phyloP scores from a whole-genome alignment of 23 red algal species.

The Gracilaria gracilis region DNA sequence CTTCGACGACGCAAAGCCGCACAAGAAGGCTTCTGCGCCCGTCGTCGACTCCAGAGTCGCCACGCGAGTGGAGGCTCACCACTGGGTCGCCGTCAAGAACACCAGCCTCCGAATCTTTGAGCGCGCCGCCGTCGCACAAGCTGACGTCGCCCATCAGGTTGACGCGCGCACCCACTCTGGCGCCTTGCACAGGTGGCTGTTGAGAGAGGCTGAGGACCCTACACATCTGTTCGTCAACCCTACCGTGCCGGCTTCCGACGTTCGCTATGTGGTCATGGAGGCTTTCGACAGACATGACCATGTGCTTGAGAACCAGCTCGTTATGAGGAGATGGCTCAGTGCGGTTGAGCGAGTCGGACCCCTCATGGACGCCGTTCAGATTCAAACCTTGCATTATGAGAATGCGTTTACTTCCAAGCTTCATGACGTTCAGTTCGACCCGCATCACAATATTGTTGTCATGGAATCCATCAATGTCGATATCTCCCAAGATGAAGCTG shows the following conservation, averaged over 20 bases:
- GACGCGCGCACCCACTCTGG: constrained; percentile 40
- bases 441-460: constrained; percentile 62
- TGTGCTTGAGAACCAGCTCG: constrained; percentile 11
- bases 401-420: constrained; percentile 71
- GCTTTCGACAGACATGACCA: constrained; percentile 13
- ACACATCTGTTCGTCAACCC: constrained; percentile 7
- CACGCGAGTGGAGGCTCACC: constrained; percentile 45
- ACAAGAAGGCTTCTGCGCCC: constrained; percentile 34
- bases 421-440: constrained; percentile 59
- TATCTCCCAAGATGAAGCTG: not conserved
- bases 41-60: constrained; percentile 65
- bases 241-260: not conserved
- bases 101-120: constrained; percentile 47
- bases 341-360: constrained; percentile 60
- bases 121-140: constrained; percentile 71
- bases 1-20: not conserved
- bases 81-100: constrained; percentile 55
- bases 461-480: constrained; percentile 68
- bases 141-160: constrained; percentile 55
- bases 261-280: constrained; percentile 71
- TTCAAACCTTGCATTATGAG: constrained; percentile 50
- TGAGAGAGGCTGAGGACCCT: constrained; percentile 39
- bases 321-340: constrained; percentile 66
- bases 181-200: constrained; percentile 62
- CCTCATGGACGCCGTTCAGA: constrained; percentile 41